Base-by-base conservation (phyloP, 2,329 filamentous ascomycete genomes). In the Purpureocillium lavendulum region DNA sequence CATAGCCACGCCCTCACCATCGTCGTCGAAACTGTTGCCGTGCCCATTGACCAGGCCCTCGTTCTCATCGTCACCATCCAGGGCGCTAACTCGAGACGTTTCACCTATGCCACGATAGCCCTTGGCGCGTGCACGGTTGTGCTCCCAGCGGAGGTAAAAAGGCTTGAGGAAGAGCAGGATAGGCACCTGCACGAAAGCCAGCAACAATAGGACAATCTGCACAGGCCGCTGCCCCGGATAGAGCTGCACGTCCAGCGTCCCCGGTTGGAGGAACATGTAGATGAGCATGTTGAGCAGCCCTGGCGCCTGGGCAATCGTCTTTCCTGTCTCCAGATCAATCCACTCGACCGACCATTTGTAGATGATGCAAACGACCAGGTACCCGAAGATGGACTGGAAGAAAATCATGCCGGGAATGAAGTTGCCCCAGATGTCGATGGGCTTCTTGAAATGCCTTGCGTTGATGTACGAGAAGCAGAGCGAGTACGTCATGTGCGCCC, bases 351-450 rank as follows among this genome's bases (percentile, higher is more conserved):
- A 83, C 92, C 94, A 98, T 67, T 98, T 98, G 75, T 94, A 97
- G 52, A 98, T 67, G 56, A 98, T 96, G 55, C 86, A 87, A 56
- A 96, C 70, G 35, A 94, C 86, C 14, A 98, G 77, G 59, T 98
- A 98, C 38, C 92, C 92, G 50, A 98, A 98, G 59, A 98, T 98
- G 48, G 87, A 81, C 69, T 98, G 94, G 78, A 98, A 97, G 71
- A 98, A 98, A 55, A 98, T 88, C 90, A 98, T 95, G 38, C 92
- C 90, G 7, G 92, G 92, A 35, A 98, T 67, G 57, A 98, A 98
- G 66, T 97, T 97, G 49, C 87, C 92, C 80, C 86, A 95, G 52
- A 98, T 89, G 55, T 98, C 94, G 50, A 97, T 87, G 35, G 86
- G 86, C 47, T 82, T 86, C 71, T 89, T 90, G 74, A 97, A 98